A percentile compares a stretch with the other conserved stretches of the same genome.
Evolutionary conservation across 139 green algal species (phyloP).

Genomic region (Mesotaenium endlicherianum): DNA sequence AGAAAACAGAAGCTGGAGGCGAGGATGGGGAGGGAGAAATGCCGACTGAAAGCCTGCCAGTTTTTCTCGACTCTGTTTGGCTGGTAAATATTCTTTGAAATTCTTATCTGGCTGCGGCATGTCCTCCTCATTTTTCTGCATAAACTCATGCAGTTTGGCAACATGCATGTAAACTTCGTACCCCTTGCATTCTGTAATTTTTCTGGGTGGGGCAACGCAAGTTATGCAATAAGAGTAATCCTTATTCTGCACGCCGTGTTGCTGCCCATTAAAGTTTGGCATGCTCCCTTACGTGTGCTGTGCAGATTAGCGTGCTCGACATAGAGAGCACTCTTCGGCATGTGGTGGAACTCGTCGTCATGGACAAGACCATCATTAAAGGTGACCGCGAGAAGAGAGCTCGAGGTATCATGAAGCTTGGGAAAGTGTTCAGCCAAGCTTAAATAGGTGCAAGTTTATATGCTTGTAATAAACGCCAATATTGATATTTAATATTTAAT

Average conservation of each 20-base stretch:
- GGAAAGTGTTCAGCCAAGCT: slow-evolving; percentile 41
- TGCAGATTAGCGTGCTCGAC: slow-evolving; percentile 52
- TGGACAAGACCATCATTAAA: slow-evolving; percentile 40
- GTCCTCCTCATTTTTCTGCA: no score
- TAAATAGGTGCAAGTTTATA: background rate
- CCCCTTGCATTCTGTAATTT: no score
- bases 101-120: no score
- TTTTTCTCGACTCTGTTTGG: slow-evolving; percentile 38
- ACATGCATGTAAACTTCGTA: no score
- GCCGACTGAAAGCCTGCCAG: background rate
- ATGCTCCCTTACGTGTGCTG: background rate
- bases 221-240: background rate
- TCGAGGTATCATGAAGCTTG: slow-evolving; percentile 22
- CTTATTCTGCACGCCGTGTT: background rate
- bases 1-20: slow-evolving; percentile 16
- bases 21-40: background rate
- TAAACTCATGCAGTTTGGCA: no score
- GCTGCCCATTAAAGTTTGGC: background rate
- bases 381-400: slow-evolving; percentile 19
- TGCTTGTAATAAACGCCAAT: no score
- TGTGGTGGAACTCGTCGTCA: slow-evolving; percentile 37
- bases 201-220: background rate
- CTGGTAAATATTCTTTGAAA: slow-evolving; percentile 33
- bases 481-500: no score
- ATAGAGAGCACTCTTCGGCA: slow-evolving; percentile 50